Conservation (phyloP, 2,329 filamentous ascomycete species). For the Verticillium albo-atrum region DNA sequence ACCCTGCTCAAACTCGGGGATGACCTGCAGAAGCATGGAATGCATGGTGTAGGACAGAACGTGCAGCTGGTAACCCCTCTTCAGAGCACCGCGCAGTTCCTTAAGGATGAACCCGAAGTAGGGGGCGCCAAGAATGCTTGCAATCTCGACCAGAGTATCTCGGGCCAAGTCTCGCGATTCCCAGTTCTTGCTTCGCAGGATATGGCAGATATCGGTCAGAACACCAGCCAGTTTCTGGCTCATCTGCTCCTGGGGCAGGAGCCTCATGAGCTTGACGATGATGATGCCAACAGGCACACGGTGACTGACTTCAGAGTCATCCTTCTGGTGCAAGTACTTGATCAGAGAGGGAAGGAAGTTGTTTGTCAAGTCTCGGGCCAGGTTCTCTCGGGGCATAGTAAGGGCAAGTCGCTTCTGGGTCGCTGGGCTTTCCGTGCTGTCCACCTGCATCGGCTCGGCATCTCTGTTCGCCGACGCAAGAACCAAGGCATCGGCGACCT, state of each 20-base stretch:
- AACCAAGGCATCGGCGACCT: constrained; percentile 73
- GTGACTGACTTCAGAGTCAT: constrained; percentile 89
- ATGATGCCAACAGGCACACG: constrained; percentile 88
- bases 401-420: constrained; percentile 51
- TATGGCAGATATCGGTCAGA: constrained; percentile 87
- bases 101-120: constrained; percentile 93
- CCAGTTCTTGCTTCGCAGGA: constrained; percentile 81
- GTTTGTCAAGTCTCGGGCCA: constrained; percentile 66
- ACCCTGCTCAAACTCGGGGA: constrained; percentile 70
- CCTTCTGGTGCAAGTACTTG: constrained; percentile 88
- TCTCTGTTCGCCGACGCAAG: constrained; percentile 37
- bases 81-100: constrained; percentile 78
- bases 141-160: constrained; percentile 81
- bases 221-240: constrained; percentile 73
- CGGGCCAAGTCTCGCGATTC: constrained; percentile 89
- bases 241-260: constrained; percentile 71
- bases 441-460: constrained; percentile 39
- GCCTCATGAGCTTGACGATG: constrained; percentile 77
- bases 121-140: constrained; percentile 70
- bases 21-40: constrained; percentile 74
- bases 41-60: constrained; percentile 94
- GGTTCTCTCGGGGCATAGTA: constrained; percentile 62
- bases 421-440: constrained; percentile 14
- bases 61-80: constrained; percentile 86
- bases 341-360: constrained; percentile 75